A percentile compares a stretch with the other conserved stretches of the same genome.
Conservation (phyloP, 805 yeast genomes). For the Candida tammaniensis region DNA sequence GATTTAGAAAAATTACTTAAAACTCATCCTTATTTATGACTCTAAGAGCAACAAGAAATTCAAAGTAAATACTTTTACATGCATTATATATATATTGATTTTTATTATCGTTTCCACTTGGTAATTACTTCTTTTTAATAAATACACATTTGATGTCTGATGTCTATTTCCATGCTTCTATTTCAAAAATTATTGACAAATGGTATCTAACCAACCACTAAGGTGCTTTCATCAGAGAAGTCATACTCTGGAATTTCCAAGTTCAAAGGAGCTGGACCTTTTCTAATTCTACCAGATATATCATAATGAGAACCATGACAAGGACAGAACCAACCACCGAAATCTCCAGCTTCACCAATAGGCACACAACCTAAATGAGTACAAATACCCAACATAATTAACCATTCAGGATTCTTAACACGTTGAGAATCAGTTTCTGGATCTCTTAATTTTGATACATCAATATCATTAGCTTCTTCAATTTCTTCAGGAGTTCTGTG, state of each 20-base stretch:
- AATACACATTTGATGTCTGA: too few species aligned
- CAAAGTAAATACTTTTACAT: too few species aligned
- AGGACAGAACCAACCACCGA: conserved; percentile 99
- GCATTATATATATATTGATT: too few species aligned
- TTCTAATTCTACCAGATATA: conserved; percentile 99
- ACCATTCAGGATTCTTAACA: conserved; percentile 97
- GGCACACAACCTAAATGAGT: conserved; percentile 99
- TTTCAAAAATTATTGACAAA: too few species aligned
- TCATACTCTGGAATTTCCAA: conserved; percentile 93
- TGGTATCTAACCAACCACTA: conserved; percentile 75
- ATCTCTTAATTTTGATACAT: conserved; percentile 78
- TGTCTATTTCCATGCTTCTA: too few species aligned
- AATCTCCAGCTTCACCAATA: conserved; percentile 99
- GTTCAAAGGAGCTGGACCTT: conserved; percentile 99
- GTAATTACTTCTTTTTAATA: too few species aligned
- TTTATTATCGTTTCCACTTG: too few species aligned
- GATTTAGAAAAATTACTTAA: conserved; percentile 18
- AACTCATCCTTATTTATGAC: not conserved
- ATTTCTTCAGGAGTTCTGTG: conserved; percentile 95
- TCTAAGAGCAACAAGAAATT: not conserved
- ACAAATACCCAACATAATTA: conserved; percentile 98
- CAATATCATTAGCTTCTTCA: conserved; percentile 87
- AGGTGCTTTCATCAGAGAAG: conserved; percentile 72
- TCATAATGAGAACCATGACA: conserved; percentile 99
- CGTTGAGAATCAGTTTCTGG: conserved; percentile 93